Evolutionary conservation across 2,329 filamentous ascomycete genomes (phyloP).

Genomic region (Fusarium sororula): DNA sequence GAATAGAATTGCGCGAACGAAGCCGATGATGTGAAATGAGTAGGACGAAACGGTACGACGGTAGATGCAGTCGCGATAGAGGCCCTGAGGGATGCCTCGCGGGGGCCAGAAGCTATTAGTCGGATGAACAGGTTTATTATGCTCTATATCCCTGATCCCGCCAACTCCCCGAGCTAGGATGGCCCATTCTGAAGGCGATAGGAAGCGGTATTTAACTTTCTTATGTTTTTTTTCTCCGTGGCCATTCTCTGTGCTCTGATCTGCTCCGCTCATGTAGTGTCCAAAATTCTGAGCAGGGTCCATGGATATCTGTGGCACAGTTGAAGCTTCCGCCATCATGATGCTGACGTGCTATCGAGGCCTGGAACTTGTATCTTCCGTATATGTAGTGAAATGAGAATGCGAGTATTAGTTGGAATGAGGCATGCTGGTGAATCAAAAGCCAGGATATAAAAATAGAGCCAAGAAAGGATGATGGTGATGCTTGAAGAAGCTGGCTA

Average conservation of each 20-base stretch:
- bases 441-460: neutral
- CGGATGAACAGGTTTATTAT: constrained; percentile 53
- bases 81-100: constrained; percentile 56
- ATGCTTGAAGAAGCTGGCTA: neutral
- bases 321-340: neutral
- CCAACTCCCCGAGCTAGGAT: constrained; percentile 59
- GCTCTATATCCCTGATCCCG: constrained; percentile 56
- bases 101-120: constrained; percentile 56
- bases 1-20: constrained; percentile 57
- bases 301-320: neutral
- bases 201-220: constrained; percentile 48
- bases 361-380: neutral
- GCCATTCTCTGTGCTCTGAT: neutral
- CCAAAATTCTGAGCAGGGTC: neutral
- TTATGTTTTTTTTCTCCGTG: neutral
- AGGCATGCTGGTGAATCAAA: neutral
- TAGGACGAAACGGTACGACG: constrained; percentile 57
- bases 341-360: neutral
- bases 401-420: neutral
- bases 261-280: neutral
- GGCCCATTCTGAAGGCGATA: constrained; percentile 56
- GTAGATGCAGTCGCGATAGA: constrained; percentile 59
- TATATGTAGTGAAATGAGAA: neutral
- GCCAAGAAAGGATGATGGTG: neutral
- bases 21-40: constrained; percentile 55